These are phyloP conservation scores for Yarrowia sp. DNA, from an alignment of 805 yeast genomes.

Conservation along the genomic window DNA sequence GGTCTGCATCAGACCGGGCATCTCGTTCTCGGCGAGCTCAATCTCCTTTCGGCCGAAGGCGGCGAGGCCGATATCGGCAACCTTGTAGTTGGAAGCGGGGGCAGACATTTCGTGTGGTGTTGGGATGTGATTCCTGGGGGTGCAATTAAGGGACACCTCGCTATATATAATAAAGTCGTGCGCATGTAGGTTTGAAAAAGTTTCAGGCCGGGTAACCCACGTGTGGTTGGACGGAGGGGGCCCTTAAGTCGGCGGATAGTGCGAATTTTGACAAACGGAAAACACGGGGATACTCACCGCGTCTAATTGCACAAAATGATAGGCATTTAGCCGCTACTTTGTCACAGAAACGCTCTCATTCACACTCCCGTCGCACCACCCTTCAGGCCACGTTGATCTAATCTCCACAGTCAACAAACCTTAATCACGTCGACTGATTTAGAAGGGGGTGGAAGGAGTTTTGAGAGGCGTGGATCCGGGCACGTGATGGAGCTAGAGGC, in stretches of 20 bases:
- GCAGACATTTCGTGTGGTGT: conserved; percentile 31
- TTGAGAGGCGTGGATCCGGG: too few species aligned
- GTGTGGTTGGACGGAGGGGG: not conserved
- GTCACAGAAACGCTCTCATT: not conserved
- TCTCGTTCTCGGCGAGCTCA: conserved; percentile 97
- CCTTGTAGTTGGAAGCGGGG: conserved; percentile 74
- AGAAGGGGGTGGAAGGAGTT: conserved; percentile 1
- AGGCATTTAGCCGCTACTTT: not conserved
- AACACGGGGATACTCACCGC: too few species aligned
- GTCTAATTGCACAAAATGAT: not conserved
- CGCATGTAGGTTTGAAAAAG: conserved; percentile 17
- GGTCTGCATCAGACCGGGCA: conserved; percentile 99
- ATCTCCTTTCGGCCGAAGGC: conserved; percentile 99
- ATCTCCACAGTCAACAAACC: conserved; percentile 15
- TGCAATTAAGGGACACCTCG: not conserved
- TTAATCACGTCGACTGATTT: not conserved
- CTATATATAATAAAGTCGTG: not conserved
- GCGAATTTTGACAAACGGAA: too few species aligned
- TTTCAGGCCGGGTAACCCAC: conserved; percentile 25
- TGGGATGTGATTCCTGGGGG: not conserved
- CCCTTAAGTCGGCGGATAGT: not conserved
- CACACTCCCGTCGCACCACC: not conserved
- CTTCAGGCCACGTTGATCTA: conserved; percentile 10
- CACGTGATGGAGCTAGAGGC: too few species aligned
- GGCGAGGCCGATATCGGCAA: conserved; percentile 96